phyloP scores from a whole-genome alignment of 2,329 filamentous ascomycete species.

The Pseudocercospora fijiensis region DNA sequence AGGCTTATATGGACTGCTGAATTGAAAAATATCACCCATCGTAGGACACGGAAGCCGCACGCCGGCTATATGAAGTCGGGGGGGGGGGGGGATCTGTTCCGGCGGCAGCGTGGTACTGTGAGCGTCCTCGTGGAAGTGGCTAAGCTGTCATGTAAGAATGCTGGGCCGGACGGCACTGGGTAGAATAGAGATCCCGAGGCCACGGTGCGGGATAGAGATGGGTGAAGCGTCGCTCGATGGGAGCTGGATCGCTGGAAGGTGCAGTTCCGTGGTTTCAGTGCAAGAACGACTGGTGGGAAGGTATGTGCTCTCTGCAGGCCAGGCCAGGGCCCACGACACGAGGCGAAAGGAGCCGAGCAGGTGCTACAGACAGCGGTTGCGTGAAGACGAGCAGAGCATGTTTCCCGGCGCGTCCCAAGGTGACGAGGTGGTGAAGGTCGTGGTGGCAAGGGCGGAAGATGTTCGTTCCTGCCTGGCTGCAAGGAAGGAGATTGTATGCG shows the following conservation, averaged over 20 bases:
- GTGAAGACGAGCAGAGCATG: constrained; percentile 14
- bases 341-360: constrained; percentile 21
- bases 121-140: constrained; percentile 17
- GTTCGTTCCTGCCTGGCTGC: constrained; percentile 13
- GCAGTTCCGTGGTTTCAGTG: constrained; percentile 16
- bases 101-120: constrained; percentile 8
- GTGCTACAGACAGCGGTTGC: constrained; percentile 15
- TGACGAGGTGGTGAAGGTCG: not conserved
- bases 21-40: constrained; percentile 32
- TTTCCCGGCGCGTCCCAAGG: not conserved
- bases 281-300: constrained; percentile 20
- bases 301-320: constrained; percentile 20
- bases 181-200: constrained; percentile 19
- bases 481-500: constrained; percentile 9
- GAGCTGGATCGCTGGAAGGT: constrained; percentile 9
- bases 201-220: constrained; percentile 20
- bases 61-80: constrained; percentile 2
- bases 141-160: constrained; percentile 14
- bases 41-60: constrained; percentile 8
- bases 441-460: not conserved
- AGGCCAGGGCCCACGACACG: constrained; percentile 19
- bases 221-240: constrained; percentile 9
- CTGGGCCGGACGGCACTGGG: constrained; percentile 19
- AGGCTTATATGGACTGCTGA: constrained; percentile 27
- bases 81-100: not conserved